Base-by-base conservation (phyloP, 2,329 filamentous ascomycete species). In the Ascochyta clinopodiicola region DNA sequence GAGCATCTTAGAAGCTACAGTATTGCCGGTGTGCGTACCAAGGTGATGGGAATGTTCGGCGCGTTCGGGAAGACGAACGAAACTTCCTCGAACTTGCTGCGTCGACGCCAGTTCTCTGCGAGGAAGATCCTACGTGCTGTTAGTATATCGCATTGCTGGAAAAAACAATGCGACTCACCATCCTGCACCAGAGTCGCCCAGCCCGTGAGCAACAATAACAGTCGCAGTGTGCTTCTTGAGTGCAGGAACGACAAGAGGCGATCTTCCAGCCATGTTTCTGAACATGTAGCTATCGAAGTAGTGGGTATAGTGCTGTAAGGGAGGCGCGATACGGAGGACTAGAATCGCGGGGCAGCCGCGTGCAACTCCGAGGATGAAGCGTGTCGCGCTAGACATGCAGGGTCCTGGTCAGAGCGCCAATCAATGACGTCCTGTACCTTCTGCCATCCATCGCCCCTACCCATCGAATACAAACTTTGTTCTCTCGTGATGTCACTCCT, bases 41-140 rank as follows among this genome's bases (percentile, higher is more conserved):
- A 81, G n/a, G 92, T 93, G 72, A 97, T 91, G 29, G 92, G 92
- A 49, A 96, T 95, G 34, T 77, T 79, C 5, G 94, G 92, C 25
- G 95, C 95, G 79, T 96, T 91, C 15, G 95, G 95, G 75, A 99
- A 88, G 71, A 99, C 86, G 76, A 98, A 98, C 72, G 94, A 90
- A 74, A 96, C 91, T 77, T 97, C 90, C 54, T 92, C 86, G 61
- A 98, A 91, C 70, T 88, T 88, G 75, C 87, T 85, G 46, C 90
- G 85, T 31, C 88, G 84, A 51, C 92, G 87, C 89, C 90, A 97
- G 77, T 94, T 92, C 80, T 96, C 88, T 29, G 95, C 92, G 19
- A 95, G 85, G 53, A 86, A 87, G 39, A 89, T 84, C 86, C 86
- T 87, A 61, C 37, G 45, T 6, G 40, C 13, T 19, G 36, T 72